phyloP scores from a whole-genome alignment of 805 yeast species.

The Pichia californica region DNA sequence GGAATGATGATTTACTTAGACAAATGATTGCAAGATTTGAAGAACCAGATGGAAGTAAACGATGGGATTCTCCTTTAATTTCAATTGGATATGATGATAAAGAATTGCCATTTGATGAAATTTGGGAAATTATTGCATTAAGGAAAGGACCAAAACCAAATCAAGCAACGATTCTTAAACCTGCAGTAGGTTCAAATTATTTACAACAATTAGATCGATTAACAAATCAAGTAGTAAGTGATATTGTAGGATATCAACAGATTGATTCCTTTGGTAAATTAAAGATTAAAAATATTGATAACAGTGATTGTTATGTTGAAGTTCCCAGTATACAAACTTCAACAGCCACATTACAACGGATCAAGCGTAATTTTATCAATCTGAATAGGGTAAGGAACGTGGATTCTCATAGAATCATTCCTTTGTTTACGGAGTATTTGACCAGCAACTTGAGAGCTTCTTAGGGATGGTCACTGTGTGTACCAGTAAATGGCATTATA shows the following conservation, averaged over 20 bases:
- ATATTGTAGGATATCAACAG: conserved; percentile 58
- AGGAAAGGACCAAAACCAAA: conserved; percentile 69
- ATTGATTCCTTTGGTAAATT: conserved; percentile 43
- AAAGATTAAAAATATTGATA: conserved; percentile 27
- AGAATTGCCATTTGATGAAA: conserved; percentile 54
- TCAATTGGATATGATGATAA: conserved; percentile 55
- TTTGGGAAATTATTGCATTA: conserved; percentile 58
- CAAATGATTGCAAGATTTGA: conserved; percentile 82
- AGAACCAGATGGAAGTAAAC: conserved; percentile 77
- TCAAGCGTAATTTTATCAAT: conserved; percentile 75
- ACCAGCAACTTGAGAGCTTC: conserved; percentile 55
- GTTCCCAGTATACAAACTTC: conserved; percentile 58
- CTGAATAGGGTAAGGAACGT: conserved; percentile 75
- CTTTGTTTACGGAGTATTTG: conserved; percentile 73
- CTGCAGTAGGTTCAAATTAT: conserved; percentile 71
- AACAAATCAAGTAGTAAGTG: conserved; percentile 59
- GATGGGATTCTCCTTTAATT: conserved; percentile 95
- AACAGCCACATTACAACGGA: conserved; percentile 73
- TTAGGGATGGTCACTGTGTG: no score
- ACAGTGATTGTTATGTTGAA: conserved; percentile 38
- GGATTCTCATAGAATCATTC: conserved; percentile 59
- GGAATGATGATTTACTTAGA: conserved; percentile 61
- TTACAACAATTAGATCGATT: conserved; percentile 69
- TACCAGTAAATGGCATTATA: no score
- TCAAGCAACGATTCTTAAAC: conserved; percentile 75